phyloP scores from a whole-genome alignment of 805 yeast species.

The Kuraishia hungarica region DNA sequence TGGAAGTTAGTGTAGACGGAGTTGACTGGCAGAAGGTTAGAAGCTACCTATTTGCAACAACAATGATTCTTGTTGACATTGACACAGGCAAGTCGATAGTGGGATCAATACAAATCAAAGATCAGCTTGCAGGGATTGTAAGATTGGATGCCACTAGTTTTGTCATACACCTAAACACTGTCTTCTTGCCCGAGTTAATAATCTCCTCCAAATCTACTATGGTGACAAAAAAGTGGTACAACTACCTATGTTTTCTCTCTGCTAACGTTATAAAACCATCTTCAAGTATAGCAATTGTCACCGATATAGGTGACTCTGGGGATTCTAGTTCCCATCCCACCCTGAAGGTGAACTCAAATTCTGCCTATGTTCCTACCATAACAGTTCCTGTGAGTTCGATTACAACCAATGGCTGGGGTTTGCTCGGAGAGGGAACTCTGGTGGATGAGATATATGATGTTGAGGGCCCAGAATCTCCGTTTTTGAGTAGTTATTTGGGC shows the following conservation, averaged over 20 bases:
- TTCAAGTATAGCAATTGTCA: background rate
- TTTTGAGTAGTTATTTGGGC: background rate
- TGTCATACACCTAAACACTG: conserved; percentile 1
- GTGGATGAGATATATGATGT: background rate
- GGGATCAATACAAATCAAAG: background rate
- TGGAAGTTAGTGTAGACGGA: conserved; percentile 3
- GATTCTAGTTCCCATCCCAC: background rate
- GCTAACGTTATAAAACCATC: background rate
- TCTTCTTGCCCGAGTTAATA: conserved; percentile 2
- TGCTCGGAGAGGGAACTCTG: background rate
- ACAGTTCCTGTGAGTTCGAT: background rate
- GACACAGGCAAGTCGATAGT: background rate
- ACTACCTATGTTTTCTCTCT: background rate
- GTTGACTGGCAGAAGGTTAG: background rate
- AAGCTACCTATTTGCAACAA: conserved; percentile 6
- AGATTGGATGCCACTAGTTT: background rate
- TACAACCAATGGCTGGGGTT: background rate
- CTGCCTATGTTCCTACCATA: background rate
- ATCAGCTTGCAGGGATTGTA: conserved; percentile 3
- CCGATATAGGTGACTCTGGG: background rate
- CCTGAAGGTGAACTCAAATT: background rate
- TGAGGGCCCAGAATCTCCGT: background rate
- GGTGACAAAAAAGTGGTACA: conserved; percentile 1
- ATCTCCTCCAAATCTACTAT: background rate
- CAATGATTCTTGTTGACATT: background rate